Evolutionary conservation across 768 basidiomycete species (phyloP).

Genomic region (Dictyophora rubrovolvata): DNA sequence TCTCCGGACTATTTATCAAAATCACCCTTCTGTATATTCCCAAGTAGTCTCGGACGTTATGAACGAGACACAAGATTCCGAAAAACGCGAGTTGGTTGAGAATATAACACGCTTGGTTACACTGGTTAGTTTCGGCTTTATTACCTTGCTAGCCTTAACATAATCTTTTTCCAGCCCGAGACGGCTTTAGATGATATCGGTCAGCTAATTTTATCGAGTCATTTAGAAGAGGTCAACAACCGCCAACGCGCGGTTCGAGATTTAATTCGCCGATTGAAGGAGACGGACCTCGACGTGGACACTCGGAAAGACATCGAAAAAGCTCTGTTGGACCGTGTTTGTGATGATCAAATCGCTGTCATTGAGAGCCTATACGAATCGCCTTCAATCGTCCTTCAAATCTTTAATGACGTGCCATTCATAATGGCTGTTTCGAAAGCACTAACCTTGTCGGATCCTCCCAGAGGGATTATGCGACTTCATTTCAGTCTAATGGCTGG

Average conservation of each 20-base stretch:
- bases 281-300: conserved; percentile 18
- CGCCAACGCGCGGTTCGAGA: conserved; percentile 51
- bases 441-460: conserved; percentile 31
- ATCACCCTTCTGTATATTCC: conserved; percentile 44
- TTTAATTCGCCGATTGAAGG: conserved; percentile 33
- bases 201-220: conserved; percentile 12
- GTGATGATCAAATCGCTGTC: conserved; percentile 53
- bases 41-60: conserved; percentile 29
- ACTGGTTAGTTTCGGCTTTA: conserved; percentile 25
- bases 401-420: conserved; percentile 14
- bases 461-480: conserved; percentile 40
- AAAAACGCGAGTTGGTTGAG: conserved; percentile 33
- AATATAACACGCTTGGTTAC: conserved; percentile 51
- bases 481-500: conserved; percentile 49
- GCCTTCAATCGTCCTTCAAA: conserved; percentile 34
- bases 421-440: conserved; percentile 14
- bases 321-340: conserved; percentile 49
- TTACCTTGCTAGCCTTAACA: background rate
- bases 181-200: background rate
- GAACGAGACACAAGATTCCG: conserved; percentile 16
- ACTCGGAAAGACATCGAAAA: conserved; percentile 33
- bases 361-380: conserved; percentile 57
- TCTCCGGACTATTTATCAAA: conserved; percentile 54
- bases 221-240: conserved; percentile 43
- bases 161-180: background rate